A percentile compares a stretch with the other conserved stretches of the same genome.
Evolutionary conservation across 2,329 filamentous ascomycete species (phyloP).

Genomic region (Fusarium sp.): DNA sequence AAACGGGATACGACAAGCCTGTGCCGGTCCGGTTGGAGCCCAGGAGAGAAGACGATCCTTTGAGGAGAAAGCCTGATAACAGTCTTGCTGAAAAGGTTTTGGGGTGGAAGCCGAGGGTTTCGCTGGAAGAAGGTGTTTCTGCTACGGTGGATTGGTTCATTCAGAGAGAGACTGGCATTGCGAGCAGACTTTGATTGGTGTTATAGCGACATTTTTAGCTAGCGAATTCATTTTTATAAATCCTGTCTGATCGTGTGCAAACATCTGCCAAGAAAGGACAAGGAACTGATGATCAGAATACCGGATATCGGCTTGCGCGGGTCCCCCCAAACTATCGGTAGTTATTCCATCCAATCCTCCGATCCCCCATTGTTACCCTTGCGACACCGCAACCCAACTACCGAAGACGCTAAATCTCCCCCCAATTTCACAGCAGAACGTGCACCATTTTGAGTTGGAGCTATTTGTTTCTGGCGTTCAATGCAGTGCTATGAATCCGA

Average conservation of each 20-base stretch:
- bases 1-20: slow-evolving; percentile 3
- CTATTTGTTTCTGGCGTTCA: not conserved
- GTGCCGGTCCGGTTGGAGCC: slow-evolving; percentile 22
- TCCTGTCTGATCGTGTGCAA: not conserved
- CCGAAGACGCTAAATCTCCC: not conserved
- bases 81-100: slow-evolving; percentile 20
- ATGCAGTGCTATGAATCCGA: not conserved
- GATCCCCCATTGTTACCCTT: not conserved
- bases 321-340: not conserved
- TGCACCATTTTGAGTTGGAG: slow-evolving; percentile 11
- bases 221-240: not conserved
- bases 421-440: not conserved
- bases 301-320: not conserved
- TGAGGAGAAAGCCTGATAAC: slow-evolving; percentile 27
- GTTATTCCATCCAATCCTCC: not conserved
- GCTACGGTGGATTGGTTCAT: slow-evolving; percentile 37
- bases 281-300: not conserved
- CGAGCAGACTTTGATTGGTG: slow-evolving; percentile 13
- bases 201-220: not conserved
- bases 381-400: not conserved
- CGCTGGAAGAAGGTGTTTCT: slow-evolving; percentile 28
- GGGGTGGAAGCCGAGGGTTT: slow-evolving; percentile 23
- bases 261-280: not conserved
- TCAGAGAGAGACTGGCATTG: slow-evolving; percentile 8
- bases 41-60: slow-evolving; percentile 33